Percentiles rank a stretch among this genome's conserved stretches.
Conservation (phyloP, 179 eudicot species). For the Carnegiea gigantea region DNA sequence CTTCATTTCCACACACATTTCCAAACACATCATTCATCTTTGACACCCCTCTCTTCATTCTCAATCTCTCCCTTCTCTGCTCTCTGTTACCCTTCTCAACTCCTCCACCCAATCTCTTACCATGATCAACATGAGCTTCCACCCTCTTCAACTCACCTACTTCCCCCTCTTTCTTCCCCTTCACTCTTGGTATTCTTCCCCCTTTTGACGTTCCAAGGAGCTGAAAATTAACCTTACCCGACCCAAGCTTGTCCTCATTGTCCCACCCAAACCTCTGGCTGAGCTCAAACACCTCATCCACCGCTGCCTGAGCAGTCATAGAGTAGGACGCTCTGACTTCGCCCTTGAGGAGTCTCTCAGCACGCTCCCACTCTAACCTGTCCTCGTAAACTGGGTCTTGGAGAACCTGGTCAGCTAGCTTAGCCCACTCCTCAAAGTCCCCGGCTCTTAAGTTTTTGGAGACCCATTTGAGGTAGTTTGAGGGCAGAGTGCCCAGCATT, state of each 20-base stretch:
- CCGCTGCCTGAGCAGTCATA: constrained; percentile 24
- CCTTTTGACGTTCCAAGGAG: constrained; percentile 80
- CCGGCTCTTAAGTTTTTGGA: constrained; percentile 57
- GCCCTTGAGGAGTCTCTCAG: constrained; percentile 53
- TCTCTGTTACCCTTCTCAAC: not conserved
- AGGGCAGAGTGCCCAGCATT: constrained; percentile 74
- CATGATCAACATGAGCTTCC: not conserved
- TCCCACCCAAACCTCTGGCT: constrained; percentile 88
- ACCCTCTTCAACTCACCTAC: not conserved
- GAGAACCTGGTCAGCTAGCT: constrained; percentile 68
- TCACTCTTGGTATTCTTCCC: constrained; percentile 61
- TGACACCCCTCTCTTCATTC: constrained; percentile 28
- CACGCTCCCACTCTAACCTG: constrained; percentile 84
- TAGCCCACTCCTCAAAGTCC: constrained; percentile 62
- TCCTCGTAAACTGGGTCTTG: constrained; percentile 70
- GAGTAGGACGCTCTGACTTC: constrained; percentile 19
- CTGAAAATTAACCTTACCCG: constrained; percentile 59
- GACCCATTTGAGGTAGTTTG: constrained; percentile 76
- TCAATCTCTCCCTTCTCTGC: constrained; percentile 37
- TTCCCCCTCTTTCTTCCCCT: constrained; percentile 1
- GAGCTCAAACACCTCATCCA: constrained; percentile 53
- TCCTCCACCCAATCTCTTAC: constrained; percentile 10
- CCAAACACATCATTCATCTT: not conserved
- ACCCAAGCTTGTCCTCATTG: constrained; percentile 59
- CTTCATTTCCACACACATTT: not conserved